Evolutionary conservation across 495 filamentous ascomycete species (phyloP), one percentile per base, ranked within the genome.

Genomic region (Lophium mytilinum): DNA sequence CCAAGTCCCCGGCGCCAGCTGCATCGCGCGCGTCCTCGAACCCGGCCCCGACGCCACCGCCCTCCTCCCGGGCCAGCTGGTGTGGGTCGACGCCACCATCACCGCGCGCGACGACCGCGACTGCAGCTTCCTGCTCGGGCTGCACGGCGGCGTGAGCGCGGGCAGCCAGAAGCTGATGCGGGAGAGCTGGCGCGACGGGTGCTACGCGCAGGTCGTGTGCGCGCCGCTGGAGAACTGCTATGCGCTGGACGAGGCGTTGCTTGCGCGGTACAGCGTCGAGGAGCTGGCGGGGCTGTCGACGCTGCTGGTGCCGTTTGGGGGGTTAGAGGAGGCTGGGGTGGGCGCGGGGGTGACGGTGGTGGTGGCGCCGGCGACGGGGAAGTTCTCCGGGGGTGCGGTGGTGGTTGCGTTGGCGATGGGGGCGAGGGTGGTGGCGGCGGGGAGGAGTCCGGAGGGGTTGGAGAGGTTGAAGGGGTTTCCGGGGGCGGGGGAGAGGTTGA

Each of bases 291-390:
- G 56, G 8, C 53, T 73, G 52, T 46, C 63, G 12, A 56, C 46
- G 15, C 59, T 58, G 33, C 56, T 78, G 2, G 75, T 84, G 0
- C 69, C 75, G 0, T 79, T 73, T 55, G 82, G 78, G 17, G 82
- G 82, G 0, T 64, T 85, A 2, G 61, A 66, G 1, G 75, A 74
- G 15, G 71, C 80, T 14, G 67, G 72, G 19, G 52, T 85, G 4
- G 69, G 75, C 57, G 52, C 67, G 12, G 68, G 68, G 6, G 63
- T 55, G 11, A 61, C 66, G 5, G 55, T 71, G 33, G 50, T 68
- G 17, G 55, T 71, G n/a, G 53, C 56, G 18, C 69, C 69, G 18
- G 67, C 69, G 14, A 69, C 68, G 18, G 67, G 68, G 10, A 41
- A 54, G 10, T 69, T 70, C 48, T 62, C 66, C 11, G 69, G 67